Percentiles rank a stretch among this genome's conserved stretches.
Conservation (phyloP, 345 rosid genomes). For the Eucalyptus pumila region DNA sequence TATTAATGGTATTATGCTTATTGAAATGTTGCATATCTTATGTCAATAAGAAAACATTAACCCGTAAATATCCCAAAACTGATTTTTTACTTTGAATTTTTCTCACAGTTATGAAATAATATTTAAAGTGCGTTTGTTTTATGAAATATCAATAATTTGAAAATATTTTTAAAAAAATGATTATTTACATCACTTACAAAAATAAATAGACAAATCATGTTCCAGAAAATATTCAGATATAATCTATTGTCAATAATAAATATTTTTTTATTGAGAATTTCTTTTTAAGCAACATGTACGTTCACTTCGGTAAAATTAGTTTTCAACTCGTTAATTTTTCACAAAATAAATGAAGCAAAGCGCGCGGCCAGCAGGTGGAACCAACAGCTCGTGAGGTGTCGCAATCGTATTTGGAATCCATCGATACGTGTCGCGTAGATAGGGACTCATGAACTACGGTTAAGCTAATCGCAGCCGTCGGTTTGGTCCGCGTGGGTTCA, state of each 20-base stretch:
- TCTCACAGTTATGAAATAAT: background rate
- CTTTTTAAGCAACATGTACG: rapidly evolving
- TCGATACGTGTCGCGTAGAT: background rate
- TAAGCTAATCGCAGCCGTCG: background rate
- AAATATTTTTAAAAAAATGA: too few relatives aligned
- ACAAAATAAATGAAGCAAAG: background rate
- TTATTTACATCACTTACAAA: too few relatives aligned
- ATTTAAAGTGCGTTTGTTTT: background rate
- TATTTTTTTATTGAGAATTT: too few relatives aligned
- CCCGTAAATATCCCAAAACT: background rate
- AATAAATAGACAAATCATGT: too few relatives aligned
- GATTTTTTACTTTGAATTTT: background rate
- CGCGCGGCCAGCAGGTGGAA: background rate
- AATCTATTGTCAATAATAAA: too few relatives aligned
- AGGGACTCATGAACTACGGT: background rate
- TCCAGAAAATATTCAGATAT: too few relatives aligned
- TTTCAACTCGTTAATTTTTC: background rate
- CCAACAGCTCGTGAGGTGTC: background rate
- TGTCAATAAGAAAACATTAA: background rate
- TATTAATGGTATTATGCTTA: background rate
- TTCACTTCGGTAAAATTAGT: too few relatives aligned
- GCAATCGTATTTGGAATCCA: background rate
- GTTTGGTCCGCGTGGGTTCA: background rate
- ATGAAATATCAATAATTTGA: rapidly evolving
- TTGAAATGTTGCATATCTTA: background rate